phyloP scores from a whole-genome alignment of 2,329 filamentous ascomycete genomes.

The Calonectria hawksworthii region DNA sequence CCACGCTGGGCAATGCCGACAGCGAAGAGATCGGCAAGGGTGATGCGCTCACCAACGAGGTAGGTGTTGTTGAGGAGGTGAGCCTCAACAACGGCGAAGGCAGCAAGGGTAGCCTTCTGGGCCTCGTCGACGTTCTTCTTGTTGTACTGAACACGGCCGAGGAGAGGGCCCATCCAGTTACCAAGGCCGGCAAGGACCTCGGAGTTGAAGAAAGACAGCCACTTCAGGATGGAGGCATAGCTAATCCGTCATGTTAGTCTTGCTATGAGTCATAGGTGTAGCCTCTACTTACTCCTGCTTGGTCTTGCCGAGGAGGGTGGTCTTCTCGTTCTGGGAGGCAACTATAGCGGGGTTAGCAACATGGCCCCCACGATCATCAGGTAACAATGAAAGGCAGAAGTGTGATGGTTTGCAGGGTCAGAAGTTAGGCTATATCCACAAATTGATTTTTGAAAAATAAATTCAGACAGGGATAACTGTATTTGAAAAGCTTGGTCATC shows the following conservation, averaged over 20 bases:
- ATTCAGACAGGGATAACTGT: conserved; percentile 99
- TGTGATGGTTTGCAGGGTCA: conserved; percentile 64
- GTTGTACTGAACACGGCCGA: conserved; percentile 90
- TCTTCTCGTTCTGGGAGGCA: conserved; percentile 99
- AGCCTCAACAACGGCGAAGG: conserved; percentile 81
- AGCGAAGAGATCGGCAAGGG: conserved; percentile 93
- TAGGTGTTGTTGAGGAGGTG: conserved; percentile 95
- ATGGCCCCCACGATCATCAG: conserved; percentile 32
- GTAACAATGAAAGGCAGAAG: conserved; percentile 42
- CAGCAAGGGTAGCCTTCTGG: conserved; percentile 77
- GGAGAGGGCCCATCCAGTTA: conserved; percentile 88
- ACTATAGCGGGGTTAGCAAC: conserved; percentile 70
- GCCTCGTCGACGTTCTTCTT: conserved; percentile 95
- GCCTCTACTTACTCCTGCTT: conserved; percentile 90
- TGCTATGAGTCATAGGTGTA: background rate
- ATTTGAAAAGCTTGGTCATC: conserved; percentile 83
- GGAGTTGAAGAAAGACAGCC: conserved; percentile 96
- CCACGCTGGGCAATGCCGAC: conserved; percentile 85
- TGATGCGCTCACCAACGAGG: conserved; percentile 97
- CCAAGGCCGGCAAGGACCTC: conserved; percentile 83
- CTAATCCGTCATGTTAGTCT: conserved; percentile 54
- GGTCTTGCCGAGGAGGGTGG: conserved; percentile 98
- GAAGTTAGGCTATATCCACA: conserved; percentile 96
- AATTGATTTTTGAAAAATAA: conserved; percentile 57
- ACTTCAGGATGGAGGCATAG: conserved; percentile 97